These are phyloP conservation scores for Plasmodium coatneyi DNA, from an alignment of 169 alveolate genomes.

Conservation along the genomic window DNA sequence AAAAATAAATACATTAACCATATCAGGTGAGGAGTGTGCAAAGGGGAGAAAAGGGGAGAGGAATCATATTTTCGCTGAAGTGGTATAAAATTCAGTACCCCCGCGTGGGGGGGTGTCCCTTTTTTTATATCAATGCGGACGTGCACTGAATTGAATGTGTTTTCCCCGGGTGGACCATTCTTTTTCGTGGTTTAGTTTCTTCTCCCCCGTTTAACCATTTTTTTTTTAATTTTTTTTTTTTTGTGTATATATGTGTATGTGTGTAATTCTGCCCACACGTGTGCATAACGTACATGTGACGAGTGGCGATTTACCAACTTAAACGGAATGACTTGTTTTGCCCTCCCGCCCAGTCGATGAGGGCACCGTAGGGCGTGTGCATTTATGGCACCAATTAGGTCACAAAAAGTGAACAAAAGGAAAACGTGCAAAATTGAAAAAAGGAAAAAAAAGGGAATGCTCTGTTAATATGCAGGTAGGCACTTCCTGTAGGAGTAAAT, in stretches of 20 bases:
- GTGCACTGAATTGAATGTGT: neutral
- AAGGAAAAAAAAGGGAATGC: neutral
- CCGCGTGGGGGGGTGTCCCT: neutral
- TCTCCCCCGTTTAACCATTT: neutral
- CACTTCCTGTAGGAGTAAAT: neutral
- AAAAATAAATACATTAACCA: constrained; percentile 64
- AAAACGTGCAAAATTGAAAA: neutral
- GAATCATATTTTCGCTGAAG: neutral
- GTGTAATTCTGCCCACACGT: neutral
- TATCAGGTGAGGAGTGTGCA: constrained; percentile 7
- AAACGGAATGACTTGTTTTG: neutral
- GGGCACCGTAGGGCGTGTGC: neutral
- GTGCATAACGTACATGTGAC: neutral
- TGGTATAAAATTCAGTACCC: neutral
- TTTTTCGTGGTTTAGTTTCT: neutral
- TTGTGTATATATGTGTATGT: neutral
- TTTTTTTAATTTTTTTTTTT: neutral
- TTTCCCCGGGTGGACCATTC: neutral
- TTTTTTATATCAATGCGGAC: neutral
- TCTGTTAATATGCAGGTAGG: neutral
- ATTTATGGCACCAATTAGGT: neutral
- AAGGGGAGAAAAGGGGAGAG: neutral
- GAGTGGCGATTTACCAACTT: neutral
- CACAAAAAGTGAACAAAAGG: neutral
- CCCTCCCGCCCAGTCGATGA: neutral